Evolutionary conservation across 2,329 filamentous ascomycete species (phyloP).

Genomic region (Aspergillus sclerotialis): DNA sequence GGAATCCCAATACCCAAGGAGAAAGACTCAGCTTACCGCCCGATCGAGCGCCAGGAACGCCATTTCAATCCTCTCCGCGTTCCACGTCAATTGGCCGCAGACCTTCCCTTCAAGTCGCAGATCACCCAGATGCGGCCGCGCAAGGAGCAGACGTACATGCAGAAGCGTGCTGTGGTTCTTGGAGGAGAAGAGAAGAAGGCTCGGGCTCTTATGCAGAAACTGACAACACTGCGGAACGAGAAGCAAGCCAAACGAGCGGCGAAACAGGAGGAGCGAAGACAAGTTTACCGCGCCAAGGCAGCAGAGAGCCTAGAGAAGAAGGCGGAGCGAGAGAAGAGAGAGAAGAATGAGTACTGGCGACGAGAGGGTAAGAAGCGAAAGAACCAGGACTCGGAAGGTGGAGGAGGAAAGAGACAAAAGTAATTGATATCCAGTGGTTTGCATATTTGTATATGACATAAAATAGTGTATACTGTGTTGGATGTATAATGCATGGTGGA

Average conservation of each 20-base stretch:
- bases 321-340: slow-evolving; percentile 76
- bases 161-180: slow-evolving; percentile 87
- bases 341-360: slow-evolving; percentile 88
- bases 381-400: slow-evolving; percentile 47
- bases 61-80: slow-evolving; percentile 65
- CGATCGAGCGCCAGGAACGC: slow-evolving; percentile 52
- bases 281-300: slow-evolving; percentile 74
- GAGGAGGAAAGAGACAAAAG: slow-evolving; percentile 40
- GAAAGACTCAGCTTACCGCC: slow-evolving; percentile 79
- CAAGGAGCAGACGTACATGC: slow-evolving; percentile 77
- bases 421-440: no score
- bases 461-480: slow-evolving; percentile 14
- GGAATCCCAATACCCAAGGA: slow-evolving; percentile 68
- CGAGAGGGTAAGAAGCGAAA: slow-evolving; percentile 78
- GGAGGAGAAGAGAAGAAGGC: slow-evolving; percentile 84
- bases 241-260: slow-evolving; percentile 73
- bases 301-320: slow-evolving; percentile 79
- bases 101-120: slow-evolving; percentile 88
- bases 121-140: slow-evolving; percentile 75
- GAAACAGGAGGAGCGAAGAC: slow-evolving; percentile 83
- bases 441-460: slow-evolving; percentile 13
- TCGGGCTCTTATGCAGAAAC: slow-evolving; percentile 82
- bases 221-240: slow-evolving; percentile 84
- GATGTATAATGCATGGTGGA: slow-evolving; percentile 15
- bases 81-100: slow-evolving; percentile 54